Evolutionary conservation across 2,329 filamentous ascomycete species (phyloP).

Genomic region (Phaeosphaeria sp.): DNA sequence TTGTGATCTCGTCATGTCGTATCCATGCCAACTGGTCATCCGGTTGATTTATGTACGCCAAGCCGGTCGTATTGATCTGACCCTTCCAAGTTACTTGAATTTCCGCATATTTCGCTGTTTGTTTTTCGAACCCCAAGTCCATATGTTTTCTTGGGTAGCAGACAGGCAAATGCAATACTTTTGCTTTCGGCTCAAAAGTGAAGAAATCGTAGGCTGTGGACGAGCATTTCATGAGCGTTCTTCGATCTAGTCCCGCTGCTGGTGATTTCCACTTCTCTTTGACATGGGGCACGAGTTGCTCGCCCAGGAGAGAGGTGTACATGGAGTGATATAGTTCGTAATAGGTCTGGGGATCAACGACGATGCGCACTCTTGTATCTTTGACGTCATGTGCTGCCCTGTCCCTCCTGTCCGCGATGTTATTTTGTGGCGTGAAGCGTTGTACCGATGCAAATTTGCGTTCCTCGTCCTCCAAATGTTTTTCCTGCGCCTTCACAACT

Average conservation of each 20-base stretch:
- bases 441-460: too few species aligned
- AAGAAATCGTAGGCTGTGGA: slow-evolving; percentile 18
- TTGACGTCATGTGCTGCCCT: too few species aligned
- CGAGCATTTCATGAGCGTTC: slow-evolving; percentile 17
- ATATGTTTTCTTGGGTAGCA: slow-evolving; percentile 2
- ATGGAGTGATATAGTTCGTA: not conserved
- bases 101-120: too few species aligned
- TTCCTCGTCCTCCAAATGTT: slow-evolving; percentile 11
- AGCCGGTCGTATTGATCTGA: too few species aligned
- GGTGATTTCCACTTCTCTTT: too few species aligned
- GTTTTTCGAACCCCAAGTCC: not conserved
- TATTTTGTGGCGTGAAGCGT: too few species aligned
- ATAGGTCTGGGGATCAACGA: slow-evolving; percentile 8
- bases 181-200: slow-evolving; percentile 8
- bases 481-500: slow-evolving; percentile 17
- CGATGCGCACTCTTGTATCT: slow-evolving; percentile 7
- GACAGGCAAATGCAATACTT: slow-evolving; percentile 16
- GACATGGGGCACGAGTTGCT: not conserved
- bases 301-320: not conserved
- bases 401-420: too few species aligned
- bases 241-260: slow-evolving; percentile 10
- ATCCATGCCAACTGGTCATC: slow-evolving; percentile 17
- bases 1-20: slow-evolving; percentile 8
- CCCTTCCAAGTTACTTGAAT: too few species aligned
- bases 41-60: not conserved